phyloP scores from a whole-genome alignment of 805 yeast species.

The Myxozyma geophila region DNA sequence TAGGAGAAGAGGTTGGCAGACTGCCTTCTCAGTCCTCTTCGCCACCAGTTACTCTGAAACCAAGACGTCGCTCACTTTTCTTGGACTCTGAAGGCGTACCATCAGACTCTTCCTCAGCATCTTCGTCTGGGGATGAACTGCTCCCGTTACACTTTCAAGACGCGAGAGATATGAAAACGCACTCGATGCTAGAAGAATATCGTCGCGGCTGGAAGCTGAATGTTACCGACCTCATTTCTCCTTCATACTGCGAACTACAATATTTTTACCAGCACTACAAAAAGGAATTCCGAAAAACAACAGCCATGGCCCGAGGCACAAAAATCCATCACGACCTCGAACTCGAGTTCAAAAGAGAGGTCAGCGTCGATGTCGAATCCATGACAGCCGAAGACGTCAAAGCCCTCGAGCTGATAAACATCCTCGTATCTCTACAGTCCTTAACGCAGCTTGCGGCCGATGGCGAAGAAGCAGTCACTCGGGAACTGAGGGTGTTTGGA shows the following conservation, averaged over 20 bases:
- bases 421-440: slow-evolving; percentile 21
- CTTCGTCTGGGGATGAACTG: slow-evolving; percentile 1
- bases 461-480: neutral
- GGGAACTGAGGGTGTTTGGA: slow-evolving; percentile 36
- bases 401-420: slow-evolving; percentile 23
- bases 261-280: slow-evolving; percentile 29
- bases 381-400: slow-evolving; percentile 23
- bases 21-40: neutral
- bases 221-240: slow-evolving; percentile 31
- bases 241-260: slow-evolving; percentile 36
- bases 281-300: slow-evolving; percentile 13
- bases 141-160: slow-evolving; percentile 28
- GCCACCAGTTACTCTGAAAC: neutral
- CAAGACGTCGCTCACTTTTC: slow-evolving; percentile 1
- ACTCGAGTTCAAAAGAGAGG: slow-evolving; percentile 3
- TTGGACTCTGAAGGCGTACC: slow-evolving; percentile 1
- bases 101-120: neutral
- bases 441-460: slow-evolving; percentile 17
- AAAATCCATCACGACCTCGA: slow-evolving; percentile 30
- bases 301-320: slow-evolving; percentile 30
- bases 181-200: slow-evolving; percentile 21
- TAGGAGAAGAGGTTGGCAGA: neutral
- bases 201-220: slow-evolving; percentile 19
- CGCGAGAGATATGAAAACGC: slow-evolving; percentile 15
- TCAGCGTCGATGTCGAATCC: slow-evolving; percentile 1